phyloP scores from a whole-genome alignment of 2,329 filamentous ascomycete genomes.

The Lachnum nothofagi region DNA sequence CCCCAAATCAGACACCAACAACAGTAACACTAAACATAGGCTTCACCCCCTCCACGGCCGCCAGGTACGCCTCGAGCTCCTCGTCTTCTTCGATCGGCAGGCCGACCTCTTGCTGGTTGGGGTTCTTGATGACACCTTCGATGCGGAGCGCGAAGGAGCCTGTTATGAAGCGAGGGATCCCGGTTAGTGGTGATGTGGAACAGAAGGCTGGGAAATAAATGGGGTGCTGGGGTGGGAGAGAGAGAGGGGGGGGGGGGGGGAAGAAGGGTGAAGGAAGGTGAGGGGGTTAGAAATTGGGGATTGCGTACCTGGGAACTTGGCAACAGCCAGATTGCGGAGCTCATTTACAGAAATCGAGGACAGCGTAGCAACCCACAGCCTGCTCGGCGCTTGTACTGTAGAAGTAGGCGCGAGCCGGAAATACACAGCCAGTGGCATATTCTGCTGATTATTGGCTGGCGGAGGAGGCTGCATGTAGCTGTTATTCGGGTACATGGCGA shows the following conservation, averaged over 20 bases:
- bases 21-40: constrained; percentile 32
- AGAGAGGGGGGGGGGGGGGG: too few relatives aligned
- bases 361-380: constrained; percentile 64
- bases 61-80: constrained; percentile 67
- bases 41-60: constrained; percentile 41
- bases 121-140: constrained; percentile 61
- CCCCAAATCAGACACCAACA: constrained; percentile 31
- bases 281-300: too few relatives aligned
- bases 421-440: constrained; percentile 52
- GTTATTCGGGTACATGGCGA: too few relatives aligned
- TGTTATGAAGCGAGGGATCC: too few relatives aligned
- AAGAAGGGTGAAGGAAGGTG: too few relatives aligned
- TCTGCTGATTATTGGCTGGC: constrained; percentile 29
- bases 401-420: constrained; percentile 66
- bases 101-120: constrained; percentile 49
- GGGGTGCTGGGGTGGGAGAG: too few relatives aligned
- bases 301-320: constrained; percentile 56
- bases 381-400: constrained; percentile 44
- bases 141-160: constrained; percentile 57
- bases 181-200: too few relatives aligned
- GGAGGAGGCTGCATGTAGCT: constrained; percentile 33
- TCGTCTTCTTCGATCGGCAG: constrained; percentile 65
- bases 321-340: constrained; percentile 55
- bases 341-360: constrained; percentile 51
- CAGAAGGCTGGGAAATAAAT: too few relatives aligned